phyloP scores from a whole-genome alignment of 176 grass and related monocot genomes.

The Eragrostis curvula region DNA sequence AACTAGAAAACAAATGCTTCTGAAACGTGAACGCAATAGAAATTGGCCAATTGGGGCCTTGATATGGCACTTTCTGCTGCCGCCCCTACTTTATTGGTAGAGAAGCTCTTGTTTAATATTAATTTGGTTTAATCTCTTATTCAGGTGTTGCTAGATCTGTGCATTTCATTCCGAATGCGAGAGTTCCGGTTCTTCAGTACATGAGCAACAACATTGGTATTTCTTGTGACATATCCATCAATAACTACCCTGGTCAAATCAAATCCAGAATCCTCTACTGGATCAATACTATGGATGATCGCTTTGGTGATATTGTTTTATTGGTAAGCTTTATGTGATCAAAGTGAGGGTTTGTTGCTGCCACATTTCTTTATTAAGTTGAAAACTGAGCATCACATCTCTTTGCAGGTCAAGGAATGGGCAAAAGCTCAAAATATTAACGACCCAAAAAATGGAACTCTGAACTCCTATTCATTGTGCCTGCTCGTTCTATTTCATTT shows the following conservation, averaged over 20 bases:
- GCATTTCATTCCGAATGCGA: conserved; percentile 74
- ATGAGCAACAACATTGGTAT: conserved; percentile 59
- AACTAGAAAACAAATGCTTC: not conserved
- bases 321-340: conserved; percentile 53
- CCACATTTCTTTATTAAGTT: conserved; percentile 2
- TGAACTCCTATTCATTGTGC: conserved; percentile 93
- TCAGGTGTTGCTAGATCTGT: conserved; percentile 57
- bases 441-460: conserved; percentile 74
- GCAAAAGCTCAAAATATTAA: conserved; percentile 95
- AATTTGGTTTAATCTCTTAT: conserved; percentile 28
- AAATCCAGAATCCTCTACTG: conserved; percentile 80
- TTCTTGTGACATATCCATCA: conserved; percentile 80
- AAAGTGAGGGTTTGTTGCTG: conserved; percentile 2
- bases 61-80: not conserved
- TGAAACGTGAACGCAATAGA: not conserved
- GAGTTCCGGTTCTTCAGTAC: conserved; percentile 82
- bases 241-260: conserved; percentile 69
- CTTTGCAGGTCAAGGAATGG: conserved; percentile 90
- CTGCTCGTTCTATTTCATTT: conserved; percentile 86
- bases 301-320: conserved; percentile 90
- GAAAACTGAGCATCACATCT: conserved; percentile 34
- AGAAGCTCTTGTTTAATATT: not conserved
- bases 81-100: not conserved
- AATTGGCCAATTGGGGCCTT: too few species aligned
- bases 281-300: conserved; percentile 63